Percentiles rank a stretch among this genome's conserved stretches.
Evolutionary conservation across 176 grass and related monocot genomes (phyloP).

Genomic region (Musa schizocarpa): DNA sequence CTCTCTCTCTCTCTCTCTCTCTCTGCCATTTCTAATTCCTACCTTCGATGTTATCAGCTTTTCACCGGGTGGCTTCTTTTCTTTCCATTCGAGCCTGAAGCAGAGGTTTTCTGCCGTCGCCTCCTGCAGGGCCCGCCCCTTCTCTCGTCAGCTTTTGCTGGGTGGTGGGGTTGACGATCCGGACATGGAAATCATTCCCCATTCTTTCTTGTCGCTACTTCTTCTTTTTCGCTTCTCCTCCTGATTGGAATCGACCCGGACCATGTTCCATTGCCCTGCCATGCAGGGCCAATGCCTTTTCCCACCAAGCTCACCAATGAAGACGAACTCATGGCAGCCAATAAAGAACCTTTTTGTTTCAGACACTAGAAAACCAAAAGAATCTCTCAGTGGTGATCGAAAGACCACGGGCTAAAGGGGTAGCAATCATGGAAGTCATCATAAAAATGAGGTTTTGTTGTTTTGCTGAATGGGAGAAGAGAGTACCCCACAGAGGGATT

Average conservation of each 20-base stretch:
- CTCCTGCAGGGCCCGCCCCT: neutral
- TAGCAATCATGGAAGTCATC: neutral
- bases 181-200: conserved; percentile 14
- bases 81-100: neutral
- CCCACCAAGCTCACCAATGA: too few species aligned
- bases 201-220: conserved; percentile 13
- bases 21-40: too few species aligned
- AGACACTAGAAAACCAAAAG: neutral
- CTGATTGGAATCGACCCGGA: neutral
- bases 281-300: too few species aligned
- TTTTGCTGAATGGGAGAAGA: neutral
- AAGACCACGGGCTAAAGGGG: neutral
- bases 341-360: neutral
- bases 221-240: neutral
- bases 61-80: neutral
- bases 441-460: neutral
- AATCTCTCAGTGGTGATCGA: conserved; percentile 2
- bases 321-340: neutral
- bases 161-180: neutral
- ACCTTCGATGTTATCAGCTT: too few species aligned
- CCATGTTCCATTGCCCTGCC: neutral
- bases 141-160: conserved; percentile 4
- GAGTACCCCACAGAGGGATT: too few species aligned
- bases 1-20: too few species aligned
- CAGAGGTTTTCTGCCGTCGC: neutral